A percentile compares a stretch with the other conserved stretches of the same genome.
These are phyloP conservation scores for Ochromonas danica DNA, from an alignment of 108 stramenopile genomes.

Conservation along the genomic window DNA sequence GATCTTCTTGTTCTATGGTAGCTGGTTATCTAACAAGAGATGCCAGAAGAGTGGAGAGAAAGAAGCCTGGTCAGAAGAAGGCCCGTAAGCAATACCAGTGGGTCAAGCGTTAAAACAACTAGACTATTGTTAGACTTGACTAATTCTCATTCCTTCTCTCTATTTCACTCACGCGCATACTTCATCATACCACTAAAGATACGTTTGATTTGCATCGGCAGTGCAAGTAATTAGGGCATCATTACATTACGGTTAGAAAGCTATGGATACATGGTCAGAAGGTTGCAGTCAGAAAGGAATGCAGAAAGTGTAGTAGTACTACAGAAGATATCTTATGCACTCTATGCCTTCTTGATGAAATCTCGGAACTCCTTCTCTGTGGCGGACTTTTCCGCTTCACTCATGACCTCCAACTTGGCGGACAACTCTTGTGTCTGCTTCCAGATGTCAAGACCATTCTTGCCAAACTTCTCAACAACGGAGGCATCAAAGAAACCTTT, in stretches of 20 bases:
- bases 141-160: too few species aligned
- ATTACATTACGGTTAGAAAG: too few species aligned
- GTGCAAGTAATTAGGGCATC: too few species aligned
- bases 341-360: not conserved
- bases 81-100: constrained; percentile 94
- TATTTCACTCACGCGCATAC: too few species aligned
- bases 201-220: too few species aligned
- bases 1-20: not conserved
- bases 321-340: too few species aligned
- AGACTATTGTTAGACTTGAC: too few species aligned
- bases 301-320: too few species aligned
- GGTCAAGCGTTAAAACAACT: constrained; percentile 79
- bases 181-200: too few species aligned
- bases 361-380: not conserved
- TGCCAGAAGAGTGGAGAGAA: constrained; percentile 89
- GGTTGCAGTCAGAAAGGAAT: too few species aligned
- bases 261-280: too few species aligned
- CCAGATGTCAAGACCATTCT: not conserved
- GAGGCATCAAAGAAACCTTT: not conserved
- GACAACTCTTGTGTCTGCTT: not conserved
- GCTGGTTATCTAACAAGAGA: constrained; percentile 86
- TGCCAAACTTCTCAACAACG: not conserved
- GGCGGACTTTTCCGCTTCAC: not conserved
- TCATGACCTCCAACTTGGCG: not conserved
- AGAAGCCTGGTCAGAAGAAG: constrained; percentile 91